Evolutionary conservation across 2,329 filamentous ascomycete genomes (phyloP).

Genomic region (Reticulascus tulasneorum): DNA sequence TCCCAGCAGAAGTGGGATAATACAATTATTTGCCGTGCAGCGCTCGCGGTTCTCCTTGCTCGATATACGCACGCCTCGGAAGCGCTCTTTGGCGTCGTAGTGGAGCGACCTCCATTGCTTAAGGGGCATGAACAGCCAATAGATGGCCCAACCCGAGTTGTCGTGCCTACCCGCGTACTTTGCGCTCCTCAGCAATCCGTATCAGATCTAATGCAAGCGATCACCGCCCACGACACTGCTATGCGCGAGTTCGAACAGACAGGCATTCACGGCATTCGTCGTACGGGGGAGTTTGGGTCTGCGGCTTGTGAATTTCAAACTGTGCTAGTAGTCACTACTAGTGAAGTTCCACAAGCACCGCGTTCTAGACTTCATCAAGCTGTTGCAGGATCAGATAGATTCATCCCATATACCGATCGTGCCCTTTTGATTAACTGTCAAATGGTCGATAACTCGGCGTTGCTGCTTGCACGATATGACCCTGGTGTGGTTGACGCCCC

Average conservation of each 20-base stretch:
- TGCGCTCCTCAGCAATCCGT: slow-evolving; percentile 1
- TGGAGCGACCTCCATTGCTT: neutral
- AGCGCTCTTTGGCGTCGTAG: slow-evolving; percentile 4
- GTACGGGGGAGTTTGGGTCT: neutral
- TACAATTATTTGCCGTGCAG: slow-evolving; percentile 3
- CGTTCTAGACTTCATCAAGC: neutral
- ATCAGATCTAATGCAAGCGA: neutral
- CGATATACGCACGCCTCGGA: slow-evolving; percentile 5
- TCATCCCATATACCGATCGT: slow-evolving; percentile 1
- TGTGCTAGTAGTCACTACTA: slow-evolving; percentile 4
- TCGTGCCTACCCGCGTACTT: slow-evolving; percentile 7
- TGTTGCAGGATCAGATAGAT: neutral
- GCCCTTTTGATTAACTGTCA: slow-evolving; percentile 7
- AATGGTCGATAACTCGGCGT: slow-evolving; percentile 1
- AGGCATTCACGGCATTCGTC: neutral
- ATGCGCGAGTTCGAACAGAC: neutral
- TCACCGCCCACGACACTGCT: neutral
- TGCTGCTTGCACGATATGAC: slow-evolving; percentile 4
- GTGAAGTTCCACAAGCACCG: neutral
- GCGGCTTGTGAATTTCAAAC: slow-evolving; percentile 4
- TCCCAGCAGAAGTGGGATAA: neutral
- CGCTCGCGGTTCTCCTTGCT: slow-evolving; percentile 6
- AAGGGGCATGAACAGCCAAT: neutral
- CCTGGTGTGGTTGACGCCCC: neutral
- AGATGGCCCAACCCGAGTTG: neutral